A percentile compares a stretch with the other conserved stretches of the same genome.
These are phyloP conservation scores for Lophiotrema nucula DNA, from an alignment of 495 filamentous ascomycete species.

Conservation along the genomic window DNA sequence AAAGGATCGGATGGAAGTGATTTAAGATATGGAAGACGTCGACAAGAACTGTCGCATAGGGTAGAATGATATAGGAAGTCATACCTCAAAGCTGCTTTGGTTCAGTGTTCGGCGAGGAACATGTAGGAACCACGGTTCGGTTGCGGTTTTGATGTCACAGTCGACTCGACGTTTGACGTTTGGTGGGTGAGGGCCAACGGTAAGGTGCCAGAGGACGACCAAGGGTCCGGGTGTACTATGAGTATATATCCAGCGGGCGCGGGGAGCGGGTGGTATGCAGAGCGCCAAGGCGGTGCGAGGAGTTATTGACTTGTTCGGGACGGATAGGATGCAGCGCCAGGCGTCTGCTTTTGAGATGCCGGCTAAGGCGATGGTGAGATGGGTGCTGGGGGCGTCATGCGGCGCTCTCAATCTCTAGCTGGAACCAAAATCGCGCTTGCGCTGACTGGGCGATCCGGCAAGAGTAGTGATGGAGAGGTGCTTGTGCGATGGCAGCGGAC, in stretches of 20 bases:
- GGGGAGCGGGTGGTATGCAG: conserved; percentile 10
- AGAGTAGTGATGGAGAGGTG: neutral
- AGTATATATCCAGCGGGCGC: conserved; percentile 14
- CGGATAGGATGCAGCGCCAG: conserved; percentile 17
- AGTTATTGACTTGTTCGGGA: conserved; percentile 25
- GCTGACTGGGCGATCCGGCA: conserved; percentile 32
- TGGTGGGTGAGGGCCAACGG: conserved; percentile 8
- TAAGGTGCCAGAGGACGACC: conserved; percentile 1
- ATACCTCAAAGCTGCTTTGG: no score
- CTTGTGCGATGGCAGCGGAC: conserved; percentile 1
- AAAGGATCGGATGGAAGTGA: no score
- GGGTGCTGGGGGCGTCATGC: conserved; percentile 15
- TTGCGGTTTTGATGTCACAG: neutral
- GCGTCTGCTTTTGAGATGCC: conserved; percentile 29
- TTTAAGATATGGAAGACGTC: no score
- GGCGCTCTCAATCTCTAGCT: conserved; percentile 15
- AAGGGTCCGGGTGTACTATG: conserved; percentile 9
- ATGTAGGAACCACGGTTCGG: neutral
- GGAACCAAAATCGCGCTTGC: conserved; percentile 14
- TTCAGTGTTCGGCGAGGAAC: neutral
- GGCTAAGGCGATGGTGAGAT: conserved; percentile 22
- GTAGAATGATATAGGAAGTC: no score
- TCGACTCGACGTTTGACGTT: neutral
- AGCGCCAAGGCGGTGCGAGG: conserved; percentile 22
- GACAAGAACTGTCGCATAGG: no score